Evolutionary conservation across 1,284 basidiomycete genomes (phyloP), one percentile per base, ranked within the genome.

Genomic region (Mrakiaceae sp.): DNA sequence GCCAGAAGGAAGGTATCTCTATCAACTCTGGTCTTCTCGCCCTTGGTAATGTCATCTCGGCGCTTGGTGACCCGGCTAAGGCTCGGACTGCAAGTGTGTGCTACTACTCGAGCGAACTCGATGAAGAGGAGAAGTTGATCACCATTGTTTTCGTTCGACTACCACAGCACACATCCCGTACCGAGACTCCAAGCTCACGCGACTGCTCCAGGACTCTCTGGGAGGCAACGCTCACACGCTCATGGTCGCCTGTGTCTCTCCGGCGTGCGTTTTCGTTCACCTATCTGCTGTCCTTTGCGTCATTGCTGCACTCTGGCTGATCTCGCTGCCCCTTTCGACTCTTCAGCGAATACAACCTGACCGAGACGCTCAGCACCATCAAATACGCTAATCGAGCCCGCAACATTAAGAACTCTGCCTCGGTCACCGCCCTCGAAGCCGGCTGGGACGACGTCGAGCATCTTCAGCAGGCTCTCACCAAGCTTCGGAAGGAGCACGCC

Each of bases 401-500:
- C 69, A 96, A 96, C 73, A 98, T 99, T 80, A 95, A 95, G 79
- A 99, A 98, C 73, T 81, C 86, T 59, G 93, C 90, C 2, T 85
- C 90, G 64, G 82, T 95, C 67, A 96, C 94, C 74, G 90, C 95
- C 77, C 87, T 87, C 71, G 96, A 98, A 77, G 90, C 92, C 60
- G 96, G 95, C 4, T 99, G 95, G 95, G 94, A 98, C 69, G 95
- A 98, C 74, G 80, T 98, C 4, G 94, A 97, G 72, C 94, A 96
- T 84, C 79, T 98, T 57, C 96, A 98, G 77, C 83, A 83, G 62
- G 89, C 86, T 64, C 83, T 96, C 49, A 80, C 82, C 48, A 86
- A 90, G 68, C 79, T 98, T 58, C 83, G 96, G 58, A 91, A 87
- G 52, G 93, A 98, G 69, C 74, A 98, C 66, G 90, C 88, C 71